Base-by-base conservation (phyloP, 495 filamentous ascomycete species). In the Durotheca rogersii region DNA sequence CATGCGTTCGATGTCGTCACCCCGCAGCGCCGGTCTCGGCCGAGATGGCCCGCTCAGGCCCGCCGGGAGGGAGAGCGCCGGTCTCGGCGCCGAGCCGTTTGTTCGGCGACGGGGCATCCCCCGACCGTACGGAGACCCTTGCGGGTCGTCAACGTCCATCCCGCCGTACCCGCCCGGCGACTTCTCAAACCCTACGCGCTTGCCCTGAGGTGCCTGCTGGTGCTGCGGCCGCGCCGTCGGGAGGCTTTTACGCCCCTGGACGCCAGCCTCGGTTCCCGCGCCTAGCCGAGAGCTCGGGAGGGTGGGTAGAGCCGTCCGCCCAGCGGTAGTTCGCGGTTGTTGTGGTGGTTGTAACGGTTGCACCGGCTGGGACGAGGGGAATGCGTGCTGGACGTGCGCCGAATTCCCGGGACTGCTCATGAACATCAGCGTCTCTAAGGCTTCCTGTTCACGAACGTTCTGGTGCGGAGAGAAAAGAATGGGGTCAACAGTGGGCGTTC, bases 371-470 rank as follows among this genome's bases (percentile, higher is more conserved):
- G 65, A 53, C 4, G 69, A 55, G 7, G 71, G 71, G 54, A 78
- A 78, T 4, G 69, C 47, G 31, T 76, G 76, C 40, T 75, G 76
- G 36, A 81, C 66, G 56, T 77, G 72, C 48, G 78, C 78, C 2
- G 87, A 86, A 61, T 90, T 87, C 9, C 82, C 85, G 0, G 89
- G 89, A 54, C 87, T 91, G 47, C 86, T 88, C 87, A 95, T 90
- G 68, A 89, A 91, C 15, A 94, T 72, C 17, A 94, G 70, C 0
- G 86, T 87, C 60, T 95, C 89, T 16, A 94, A 83, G n/a, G 89
- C 89, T 56, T 93, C 89, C 58, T 90, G 81, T 59, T 95, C 89
- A 59, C 86, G 84, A 1, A 71, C 66, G 17, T 74, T 75, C 30
- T 71, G 71, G 44, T 75, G 72, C 0, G 73, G 73, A 7, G 74